These are phyloP conservation scores for Cymbopogon flexuosus DNA, from an alignment of 202 grass and related monocot species.

Conservation along the genomic window DNA sequence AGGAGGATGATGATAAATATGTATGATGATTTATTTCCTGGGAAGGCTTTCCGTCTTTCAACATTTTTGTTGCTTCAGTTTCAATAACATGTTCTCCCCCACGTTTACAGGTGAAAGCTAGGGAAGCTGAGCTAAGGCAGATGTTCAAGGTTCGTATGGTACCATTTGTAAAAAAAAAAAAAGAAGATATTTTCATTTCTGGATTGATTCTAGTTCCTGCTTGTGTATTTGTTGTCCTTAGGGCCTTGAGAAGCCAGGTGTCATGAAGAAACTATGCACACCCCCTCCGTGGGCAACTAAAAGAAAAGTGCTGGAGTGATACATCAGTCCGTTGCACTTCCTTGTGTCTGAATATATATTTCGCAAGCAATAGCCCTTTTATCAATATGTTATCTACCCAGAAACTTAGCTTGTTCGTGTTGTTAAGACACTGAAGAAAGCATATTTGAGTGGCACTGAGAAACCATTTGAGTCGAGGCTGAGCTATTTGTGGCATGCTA, in stretches of 20 bases:
- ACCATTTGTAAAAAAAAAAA: neutral
- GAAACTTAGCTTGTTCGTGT: too few species aligned
- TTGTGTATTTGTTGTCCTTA: neutral
- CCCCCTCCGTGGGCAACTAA: neutral
- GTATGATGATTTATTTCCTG: constrained; percentile 1
- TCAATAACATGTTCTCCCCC: neutral
- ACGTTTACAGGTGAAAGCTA: constrained; percentile 4
- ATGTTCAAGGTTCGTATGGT: constrained; percentile 1
- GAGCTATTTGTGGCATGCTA: too few species aligned
- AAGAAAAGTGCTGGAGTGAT: neutral
- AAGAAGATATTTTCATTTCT: neutral
- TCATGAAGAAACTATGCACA: neutral
- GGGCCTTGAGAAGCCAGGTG: neutral
- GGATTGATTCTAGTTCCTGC: neutral
- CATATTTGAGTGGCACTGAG: too few species aligned
- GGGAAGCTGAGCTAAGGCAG: neutral
- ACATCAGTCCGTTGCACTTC: neutral
- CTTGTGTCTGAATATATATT: too few species aligned
- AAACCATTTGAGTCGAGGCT: too few species aligned
- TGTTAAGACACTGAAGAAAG: too few species aligned
- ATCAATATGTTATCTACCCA: too few species aligned
- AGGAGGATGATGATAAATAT: neutral
- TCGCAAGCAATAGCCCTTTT: too few species aligned
- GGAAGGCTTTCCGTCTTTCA: neutral
- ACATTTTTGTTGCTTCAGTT: neutral